phyloP scores from a whole-genome alignment of 2,329 filamentous ascomycete species.

The Mycosphaerella arachidis region DNA sequence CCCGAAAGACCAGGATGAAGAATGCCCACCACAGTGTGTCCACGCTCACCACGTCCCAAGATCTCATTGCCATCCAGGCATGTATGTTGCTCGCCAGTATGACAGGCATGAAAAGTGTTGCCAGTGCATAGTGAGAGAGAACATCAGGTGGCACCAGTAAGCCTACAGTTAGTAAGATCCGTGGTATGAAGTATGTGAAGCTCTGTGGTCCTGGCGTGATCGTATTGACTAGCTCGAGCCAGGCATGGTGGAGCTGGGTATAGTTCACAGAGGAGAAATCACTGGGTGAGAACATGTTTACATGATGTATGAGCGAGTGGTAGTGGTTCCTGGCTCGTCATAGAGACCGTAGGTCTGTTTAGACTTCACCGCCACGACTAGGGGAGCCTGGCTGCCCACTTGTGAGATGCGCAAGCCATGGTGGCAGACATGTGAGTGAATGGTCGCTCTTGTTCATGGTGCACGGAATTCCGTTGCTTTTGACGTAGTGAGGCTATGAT shows the following conservation, averaged over 20 bases:
- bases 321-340: background rate
- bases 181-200: slow-evolving; percentile 26
- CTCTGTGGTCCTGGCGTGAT: slow-evolving; percentile 29
- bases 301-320: background rate
- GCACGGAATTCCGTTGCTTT: too few relatives aligned
- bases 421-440: background rate
- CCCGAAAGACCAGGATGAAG: slow-evolving; percentile 25
- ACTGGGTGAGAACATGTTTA: background rate
- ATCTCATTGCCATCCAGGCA: slow-evolving; percentile 28
- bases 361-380: background rate
- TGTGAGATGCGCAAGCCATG: background rate
- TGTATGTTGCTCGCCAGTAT: slow-evolving; percentile 23
- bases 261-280: background rate
- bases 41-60: slow-evolving; percentile 29
- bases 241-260: background rate
- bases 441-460: background rate
- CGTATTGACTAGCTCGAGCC: slow-evolving; percentile 4
- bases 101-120: slow-evolving; percentile 24
- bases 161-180: slow-evolving; percentile 23
- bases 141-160: slow-evolving; percentile 24
- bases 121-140: slow-evolving; percentile 20
- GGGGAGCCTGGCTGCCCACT: background rate
- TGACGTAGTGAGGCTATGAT: too few relatives aligned
- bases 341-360: background rate
- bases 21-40: slow-evolving; percentile 26